phyloP scores from a whole-genome alignment of 371 early-diverging fungal genomes.

The Mucor velutinosus region DNA sequence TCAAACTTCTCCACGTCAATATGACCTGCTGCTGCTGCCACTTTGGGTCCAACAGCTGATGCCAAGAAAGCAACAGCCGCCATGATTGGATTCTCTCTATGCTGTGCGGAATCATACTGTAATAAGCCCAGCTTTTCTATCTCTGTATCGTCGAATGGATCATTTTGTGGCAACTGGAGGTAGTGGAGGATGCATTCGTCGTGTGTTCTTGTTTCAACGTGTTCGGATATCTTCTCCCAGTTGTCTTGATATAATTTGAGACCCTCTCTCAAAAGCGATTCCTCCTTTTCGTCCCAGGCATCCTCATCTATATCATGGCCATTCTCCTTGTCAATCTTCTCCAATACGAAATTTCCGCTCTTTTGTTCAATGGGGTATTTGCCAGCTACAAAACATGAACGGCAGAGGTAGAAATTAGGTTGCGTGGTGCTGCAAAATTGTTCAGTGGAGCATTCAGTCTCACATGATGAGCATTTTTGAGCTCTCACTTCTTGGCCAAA shows the following conservation, averaged over 20 bases:
- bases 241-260: slow-evolving; percentile 32
- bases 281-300: slow-evolving; percentile 44
- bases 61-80: slow-evolving; percentile 94
- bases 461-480: slow-evolving; percentile 18
- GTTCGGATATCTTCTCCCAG: slow-evolving; percentile 46
- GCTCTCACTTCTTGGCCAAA: slow-evolving; percentile 7
- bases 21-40: slow-evolving; percentile 87
- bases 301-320: slow-evolving; percentile 13
- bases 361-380: slow-evolving; percentile 56
- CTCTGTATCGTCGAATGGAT: slow-evolving; percentile 68
- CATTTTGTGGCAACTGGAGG: slow-evolving; percentile 47
- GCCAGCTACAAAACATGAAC: slow-evolving; percentile 25
- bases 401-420: slow-evolving; percentile 19
- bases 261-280: slow-evolving; percentile 35
- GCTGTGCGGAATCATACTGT: slow-evolving; percentile 63
- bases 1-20: neutral
- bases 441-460: neutral
- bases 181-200: slow-evolving; percentile 50
- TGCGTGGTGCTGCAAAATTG: slow-evolving; percentile 20
- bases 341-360: slow-evolving; percentile 13
- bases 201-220: slow-evolving; percentile 45
- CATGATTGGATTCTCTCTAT: slow-evolving; percentile 94
- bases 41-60: slow-evolving; percentile 89
- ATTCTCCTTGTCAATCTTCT: neutral
- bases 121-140: slow-evolving; percentile 44